Conservation (phyloP, 106 monocot genomes). For the Apostasia shenzhenica region DNA sequence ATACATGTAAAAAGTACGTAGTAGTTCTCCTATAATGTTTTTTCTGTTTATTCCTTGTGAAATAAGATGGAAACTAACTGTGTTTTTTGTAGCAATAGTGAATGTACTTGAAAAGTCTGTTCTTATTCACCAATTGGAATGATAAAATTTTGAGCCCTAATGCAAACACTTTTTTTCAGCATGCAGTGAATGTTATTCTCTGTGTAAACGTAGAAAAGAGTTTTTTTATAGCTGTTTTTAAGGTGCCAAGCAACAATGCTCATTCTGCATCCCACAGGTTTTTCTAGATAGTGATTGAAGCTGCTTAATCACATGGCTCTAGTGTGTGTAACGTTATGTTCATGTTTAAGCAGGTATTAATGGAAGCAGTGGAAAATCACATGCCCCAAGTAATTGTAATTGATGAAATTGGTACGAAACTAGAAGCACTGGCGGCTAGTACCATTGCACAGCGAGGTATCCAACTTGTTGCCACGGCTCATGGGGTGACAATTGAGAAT, state of each 20-base stretch:
- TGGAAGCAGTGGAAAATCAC: slow-evolving; percentile 90
- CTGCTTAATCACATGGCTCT: too few relatives aligned
- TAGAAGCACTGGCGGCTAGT: slow-evolving; percentile 66
- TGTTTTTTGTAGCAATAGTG: too few relatives aligned
- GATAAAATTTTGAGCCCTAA: not conserved
- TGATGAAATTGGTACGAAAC: slow-evolving; percentile 85
- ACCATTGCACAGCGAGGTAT: slow-evolving; percentile 89
- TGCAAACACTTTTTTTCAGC: not conserved
- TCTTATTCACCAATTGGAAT: not conserved
- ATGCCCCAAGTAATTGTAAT: slow-evolving; percentile 90
- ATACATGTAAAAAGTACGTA: too few relatives aligned
- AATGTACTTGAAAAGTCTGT: too few relatives aligned
- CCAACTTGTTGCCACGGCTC: slow-evolving; percentile 85
- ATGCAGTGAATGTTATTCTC: too few relatives aligned
- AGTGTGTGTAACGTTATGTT: not conserved
- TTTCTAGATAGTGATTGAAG: not conserved
- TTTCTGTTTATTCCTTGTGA: too few relatives aligned
- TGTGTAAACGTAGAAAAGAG: too few relatives aligned
- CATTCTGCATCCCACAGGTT: not conserved
- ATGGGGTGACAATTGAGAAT: slow-evolving; percentile 71
- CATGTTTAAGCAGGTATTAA: slow-evolving; percentile 48
- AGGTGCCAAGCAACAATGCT: too few relatives aligned
- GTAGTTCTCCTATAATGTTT: too few relatives aligned
- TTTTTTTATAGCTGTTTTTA: too few relatives aligned
- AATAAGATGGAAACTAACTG: too few relatives aligned